A percentile compares a stretch with the other conserved stretches of the same genome.
Conservation (phyloP, 352 stramenopile species). For the Blastocystis sp. region DNA sequence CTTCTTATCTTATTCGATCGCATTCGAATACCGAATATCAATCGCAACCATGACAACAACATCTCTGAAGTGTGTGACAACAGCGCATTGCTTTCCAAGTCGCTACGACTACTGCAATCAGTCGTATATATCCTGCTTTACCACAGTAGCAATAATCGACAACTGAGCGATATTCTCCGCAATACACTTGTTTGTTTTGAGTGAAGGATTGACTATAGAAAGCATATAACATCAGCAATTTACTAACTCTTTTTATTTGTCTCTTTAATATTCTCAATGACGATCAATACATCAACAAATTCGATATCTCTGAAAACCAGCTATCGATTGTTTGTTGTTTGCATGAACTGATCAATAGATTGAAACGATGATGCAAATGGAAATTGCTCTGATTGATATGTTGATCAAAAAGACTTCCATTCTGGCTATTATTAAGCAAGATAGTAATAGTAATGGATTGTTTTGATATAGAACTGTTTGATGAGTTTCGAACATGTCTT, state of each 20-base stretch:
- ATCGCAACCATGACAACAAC: neutral
- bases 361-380: neutral
- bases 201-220: neutral
- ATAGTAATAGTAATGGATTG: neutral
- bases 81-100: neutral
- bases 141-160: conserved; percentile 18
- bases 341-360: neutral
- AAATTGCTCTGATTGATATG: conserved; percentile 22
- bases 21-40: neutral
- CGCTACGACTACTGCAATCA: neutral
- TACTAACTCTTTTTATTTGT: conserved; percentile 13
- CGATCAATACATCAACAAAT: conserved; percentile 11
- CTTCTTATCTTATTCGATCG: conserved; percentile 22
- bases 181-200: neutral
- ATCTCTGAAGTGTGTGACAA: neutral
- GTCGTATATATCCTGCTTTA: conserved; percentile 21
- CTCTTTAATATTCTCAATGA: conserved; percentile 33
- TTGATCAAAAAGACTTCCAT: conserved; percentile 30
- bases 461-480: neutral
- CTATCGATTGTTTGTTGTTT: neutral
- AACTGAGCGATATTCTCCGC: conserved; percentile 11
- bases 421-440: conserved; percentile 6
- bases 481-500: conserved; percentile 34
- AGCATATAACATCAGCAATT: conserved; percentile 14
- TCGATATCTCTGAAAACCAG: neutral